These are phyloP conservation scores for Linderniella brevidens DNA, from an alignment of 257 asterid species.

Conservation along the genomic window DNA sequence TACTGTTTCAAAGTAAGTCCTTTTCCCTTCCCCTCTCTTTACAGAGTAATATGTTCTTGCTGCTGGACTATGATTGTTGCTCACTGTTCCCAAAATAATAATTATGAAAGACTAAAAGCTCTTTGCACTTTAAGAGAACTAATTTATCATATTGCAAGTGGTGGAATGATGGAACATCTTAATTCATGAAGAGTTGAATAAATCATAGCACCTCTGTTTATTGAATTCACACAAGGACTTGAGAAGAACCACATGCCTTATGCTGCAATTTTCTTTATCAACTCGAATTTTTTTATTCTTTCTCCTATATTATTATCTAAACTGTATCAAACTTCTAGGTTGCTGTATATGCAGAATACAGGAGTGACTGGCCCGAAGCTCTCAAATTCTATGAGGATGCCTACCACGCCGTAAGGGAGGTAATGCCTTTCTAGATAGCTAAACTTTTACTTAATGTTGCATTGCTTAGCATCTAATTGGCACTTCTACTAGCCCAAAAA, in stretches of 20 bases:
- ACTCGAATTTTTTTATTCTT: constrained; percentile 10
- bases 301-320: constrained; percentile 24
- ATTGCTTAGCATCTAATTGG: too few species aligned
- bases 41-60: too few species aligned
- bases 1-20: constrained; percentile 74
- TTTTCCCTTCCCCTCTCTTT: background rate
- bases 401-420: constrained; percentile 78
- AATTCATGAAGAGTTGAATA: too few species aligned
- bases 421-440: constrained; percentile 14
- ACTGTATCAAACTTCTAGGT: constrained; percentile 58
- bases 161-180: too few species aligned
- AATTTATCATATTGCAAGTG: too few species aligned
- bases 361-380: constrained; percentile 96
- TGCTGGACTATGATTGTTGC: too few species aligned
- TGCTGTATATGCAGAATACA: constrained; percentile 94
- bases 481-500: background rate
- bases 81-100: too few species aligned
- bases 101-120: too few species aligned
- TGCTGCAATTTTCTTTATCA: constrained; percentile 6
- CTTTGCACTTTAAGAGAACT: too few species aligned
- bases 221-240: background rate
- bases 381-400: constrained; percentile 81
- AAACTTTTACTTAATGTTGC: constrained; percentile 2
- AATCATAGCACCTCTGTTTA: too few species aligned
- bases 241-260: background rate